Conservation (phyloP, 495 filamentous ascomycete genomes). For the Trichoderma parareesei region DNA sequence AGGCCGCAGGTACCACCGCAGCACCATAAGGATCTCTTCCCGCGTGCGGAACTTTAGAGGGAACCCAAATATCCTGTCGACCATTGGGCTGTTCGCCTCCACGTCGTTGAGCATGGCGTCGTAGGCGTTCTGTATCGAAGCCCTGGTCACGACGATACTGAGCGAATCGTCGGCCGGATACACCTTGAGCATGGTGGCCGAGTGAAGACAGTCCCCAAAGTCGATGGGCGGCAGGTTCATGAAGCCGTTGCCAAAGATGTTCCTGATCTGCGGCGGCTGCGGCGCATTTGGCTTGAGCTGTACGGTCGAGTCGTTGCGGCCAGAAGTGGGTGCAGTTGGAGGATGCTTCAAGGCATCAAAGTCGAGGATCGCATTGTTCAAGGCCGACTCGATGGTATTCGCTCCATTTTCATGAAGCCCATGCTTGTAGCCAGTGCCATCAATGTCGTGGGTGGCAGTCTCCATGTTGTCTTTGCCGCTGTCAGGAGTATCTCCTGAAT, state of each 20-base stretch:
- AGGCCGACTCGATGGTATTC: not conserved
- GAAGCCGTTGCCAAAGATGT: not conserved
- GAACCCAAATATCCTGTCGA: slow-evolving; percentile 1
- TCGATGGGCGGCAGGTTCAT: not conserved
- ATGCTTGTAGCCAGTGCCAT: not conserved
- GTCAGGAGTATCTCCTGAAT: not conserved
- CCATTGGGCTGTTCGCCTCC: not conserved
- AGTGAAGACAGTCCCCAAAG: not conserved
- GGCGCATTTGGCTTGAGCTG: not conserved
- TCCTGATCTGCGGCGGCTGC: not conserved
- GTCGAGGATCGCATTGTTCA: not conserved
- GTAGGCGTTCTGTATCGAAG: not conserved
- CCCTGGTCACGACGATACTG: not conserved
- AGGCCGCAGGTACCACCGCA: not conserved
- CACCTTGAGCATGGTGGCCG: not conserved
- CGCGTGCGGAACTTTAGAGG: not conserved
- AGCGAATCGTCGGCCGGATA: not conserved
- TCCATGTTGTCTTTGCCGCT: not conserved
- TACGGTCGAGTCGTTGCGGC: not conserved
- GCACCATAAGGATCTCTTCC: not conserved
- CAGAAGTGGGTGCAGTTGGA: not conserved
- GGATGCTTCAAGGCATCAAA: not conserved
- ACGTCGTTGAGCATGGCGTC: not conserved
- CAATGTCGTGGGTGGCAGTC: not conserved
- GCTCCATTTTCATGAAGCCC: not conserved